Evolutionary conservation across 495 filamentous ascomycete species (phyloP).

Genomic region (Apodospora peruviana): DNA sequence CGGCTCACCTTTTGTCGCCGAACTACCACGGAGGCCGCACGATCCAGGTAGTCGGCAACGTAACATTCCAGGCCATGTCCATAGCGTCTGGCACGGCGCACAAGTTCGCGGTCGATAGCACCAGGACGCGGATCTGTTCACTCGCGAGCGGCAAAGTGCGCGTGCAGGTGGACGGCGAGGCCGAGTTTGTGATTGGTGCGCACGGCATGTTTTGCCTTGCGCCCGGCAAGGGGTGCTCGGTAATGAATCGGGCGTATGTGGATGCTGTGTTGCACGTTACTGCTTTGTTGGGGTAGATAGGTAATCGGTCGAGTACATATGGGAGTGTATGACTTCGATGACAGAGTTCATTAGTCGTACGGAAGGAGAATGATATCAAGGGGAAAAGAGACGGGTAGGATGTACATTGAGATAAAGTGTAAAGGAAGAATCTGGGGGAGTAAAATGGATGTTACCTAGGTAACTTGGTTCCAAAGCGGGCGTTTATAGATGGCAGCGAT

Average conservation of each 20-base stretch:
- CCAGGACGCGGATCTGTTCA: background rate
- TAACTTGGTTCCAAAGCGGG: too few species aligned
- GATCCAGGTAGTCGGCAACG: background rate
- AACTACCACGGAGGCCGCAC: background rate
- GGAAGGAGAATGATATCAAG: too few species aligned
- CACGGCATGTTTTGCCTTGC: constrained; percentile 21
- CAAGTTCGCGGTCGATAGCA: background rate
- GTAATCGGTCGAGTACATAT: too few species aligned
- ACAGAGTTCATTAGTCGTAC: too few species aligned
- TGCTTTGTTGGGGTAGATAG: too few species aligned
- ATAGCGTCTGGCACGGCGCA: background rate
- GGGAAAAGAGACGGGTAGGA: too few species aligned
- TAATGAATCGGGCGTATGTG: constrained; percentile 27
- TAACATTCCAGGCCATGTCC: background rate
- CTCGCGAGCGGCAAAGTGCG: background rate
- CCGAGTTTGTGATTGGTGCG: background rate
- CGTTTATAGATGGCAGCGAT: too few species aligned
- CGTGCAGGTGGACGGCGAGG: background rate
- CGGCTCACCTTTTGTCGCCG: background rate
- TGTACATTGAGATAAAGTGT: too few species aligned
- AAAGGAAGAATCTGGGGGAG: too few species aligned
- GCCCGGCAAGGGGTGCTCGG: constrained; percentile 14
- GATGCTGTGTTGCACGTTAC: constrained; percentile 33
- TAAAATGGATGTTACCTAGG: too few species aligned
- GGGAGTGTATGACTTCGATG: too few species aligned